Evolutionary conservation across 768 basidiomycete genomes (phyloP), one percentile per base, ranked within the genome.

Genomic region (Asterophora parasitica): DNA sequence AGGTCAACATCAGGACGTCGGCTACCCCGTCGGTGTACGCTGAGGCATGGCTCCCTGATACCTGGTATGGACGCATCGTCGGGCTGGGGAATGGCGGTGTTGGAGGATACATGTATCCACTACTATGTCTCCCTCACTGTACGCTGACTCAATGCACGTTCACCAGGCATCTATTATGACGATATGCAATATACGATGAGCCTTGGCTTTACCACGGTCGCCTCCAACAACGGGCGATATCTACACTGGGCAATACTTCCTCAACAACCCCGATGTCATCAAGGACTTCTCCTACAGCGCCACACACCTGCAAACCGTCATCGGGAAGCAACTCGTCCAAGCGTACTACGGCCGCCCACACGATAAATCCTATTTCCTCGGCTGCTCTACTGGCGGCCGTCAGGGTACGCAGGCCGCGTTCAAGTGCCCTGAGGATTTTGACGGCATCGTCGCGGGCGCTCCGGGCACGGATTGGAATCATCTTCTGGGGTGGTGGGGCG

Each of bases 391-490:
- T 9, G 53, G 43, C 20, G 33, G 44, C 8, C 39, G 49, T 11
- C 31, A 49, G 43, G 53, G 47, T 17, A 42, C 36, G n/a, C 39
- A 46, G 35, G 39, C 42, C 11, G 43, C 41, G 12, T 28, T 47
- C 7, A 51, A 41, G 30, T 54, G 48, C 35, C 53, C 53, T 3
- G 53, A 42, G 4, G 53, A 51, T 19, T 53, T 53, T 17, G 44
- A 46, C 9, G 51, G 52, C 13, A 39, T 49, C n/a, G 33, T 50
- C 17, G 45, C 49, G 12, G 38, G 43, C 5, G 16, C 43, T 16
- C 32, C 37, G 9, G 23, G 31, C n/a, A 52, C 42, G 13, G 42
- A 48, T 32, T 48, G 42, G 32, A 44, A 48, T 19, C 39, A 37
- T 8, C 30, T 42, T 2, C 7, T 28, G 12, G 37, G 42, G 33